Evolutionary conservation across 441 rosid genomes (phyloP), one percentile per base, ranked within the genome.

Genomic region (Erysimum cheiri): DNA sequence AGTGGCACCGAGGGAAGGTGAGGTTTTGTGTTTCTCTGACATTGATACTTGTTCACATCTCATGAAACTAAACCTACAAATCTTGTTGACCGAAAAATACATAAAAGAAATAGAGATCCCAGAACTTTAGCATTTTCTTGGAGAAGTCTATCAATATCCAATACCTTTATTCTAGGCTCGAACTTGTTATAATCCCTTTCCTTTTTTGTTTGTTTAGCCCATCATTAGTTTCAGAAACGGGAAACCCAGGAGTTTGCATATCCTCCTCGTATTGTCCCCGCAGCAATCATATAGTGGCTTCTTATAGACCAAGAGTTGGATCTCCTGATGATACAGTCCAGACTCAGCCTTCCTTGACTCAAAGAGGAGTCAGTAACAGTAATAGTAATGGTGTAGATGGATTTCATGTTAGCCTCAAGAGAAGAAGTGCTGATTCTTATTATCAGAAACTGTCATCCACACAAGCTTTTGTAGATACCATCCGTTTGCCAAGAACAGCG

Each of bases 251-350:
- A 69, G 91, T 85, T 26, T 93, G 98, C 69, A 87, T 89, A 29
- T 88, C 97, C 44, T 82, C 89, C 61, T 85, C 98, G 40, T 81
- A 82, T 69, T 83, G 85, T 71, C 80, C 83, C 26, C 61, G 73
- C 52, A 84, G 78, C 13, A 79, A 85, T 35, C 87, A 85, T 71
- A 71, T 89, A 24, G 86, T 93, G 57, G 92, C 89, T 66, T 80
- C 96, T 12, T 94, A 82, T 54, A 97, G 98, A 64, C 96, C 97
- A 3, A 83, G 79, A 80, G 80, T 81, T 26, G 83, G 83, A 57
- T 57, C 77, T 55, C 61, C 79, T 49, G 77, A 56, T 31, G 95
- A 80, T 64, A 60, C 80, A 63, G 32, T 39, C 43, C 17, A 31
- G 22, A 74, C 87, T 73, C 93, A 91, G 77, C 73, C 82, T 28